Conservation (phyloP, 148 eudicot genomes). For the Talinum fruticosum region DNA sequence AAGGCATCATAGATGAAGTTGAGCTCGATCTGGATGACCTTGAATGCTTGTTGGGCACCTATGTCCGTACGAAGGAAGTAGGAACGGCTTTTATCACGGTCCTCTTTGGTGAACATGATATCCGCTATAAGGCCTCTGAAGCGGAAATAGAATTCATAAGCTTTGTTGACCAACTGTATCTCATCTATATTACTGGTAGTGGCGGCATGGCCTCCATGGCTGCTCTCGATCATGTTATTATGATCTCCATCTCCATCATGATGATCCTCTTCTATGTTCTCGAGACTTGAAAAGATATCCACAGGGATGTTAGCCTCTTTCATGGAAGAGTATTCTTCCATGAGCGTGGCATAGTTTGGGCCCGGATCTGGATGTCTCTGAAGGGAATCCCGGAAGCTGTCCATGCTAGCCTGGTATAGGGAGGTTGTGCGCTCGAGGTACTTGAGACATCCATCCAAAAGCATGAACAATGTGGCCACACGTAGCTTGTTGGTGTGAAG, state of each 20-base stretch:
- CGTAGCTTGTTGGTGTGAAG: neutral
- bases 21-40: conserved; percentile 31
- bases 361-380: neutral
- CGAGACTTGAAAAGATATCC: neutral
- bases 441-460: neutral
- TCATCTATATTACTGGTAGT: neutral
- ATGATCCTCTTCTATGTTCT: neutral
- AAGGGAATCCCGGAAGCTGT: neutral
- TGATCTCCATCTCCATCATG: neutral
- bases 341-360: neutral
- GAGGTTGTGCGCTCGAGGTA: neutral
- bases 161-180: conserved; percentile 1
- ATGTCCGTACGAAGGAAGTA: conserved; percentile 3
- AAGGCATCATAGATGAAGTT: conserved; percentile 36
- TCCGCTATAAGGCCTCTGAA: conserved; percentile 35
- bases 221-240: neutral
- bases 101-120: conserved; percentile 21
- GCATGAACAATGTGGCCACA: neutral
- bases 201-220: neutral
- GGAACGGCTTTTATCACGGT: conserved; percentile 7
- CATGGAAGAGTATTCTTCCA: neutral
- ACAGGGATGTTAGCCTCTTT: neutral
- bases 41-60: conserved; percentile 6
- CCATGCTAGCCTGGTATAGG: conserved; percentile 1
- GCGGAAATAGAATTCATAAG: conserved; percentile 5